Evolutionary conservation across 768 basidiomycete genomes (phyloP).

Genomic region (Podaxis sp.): DNA sequence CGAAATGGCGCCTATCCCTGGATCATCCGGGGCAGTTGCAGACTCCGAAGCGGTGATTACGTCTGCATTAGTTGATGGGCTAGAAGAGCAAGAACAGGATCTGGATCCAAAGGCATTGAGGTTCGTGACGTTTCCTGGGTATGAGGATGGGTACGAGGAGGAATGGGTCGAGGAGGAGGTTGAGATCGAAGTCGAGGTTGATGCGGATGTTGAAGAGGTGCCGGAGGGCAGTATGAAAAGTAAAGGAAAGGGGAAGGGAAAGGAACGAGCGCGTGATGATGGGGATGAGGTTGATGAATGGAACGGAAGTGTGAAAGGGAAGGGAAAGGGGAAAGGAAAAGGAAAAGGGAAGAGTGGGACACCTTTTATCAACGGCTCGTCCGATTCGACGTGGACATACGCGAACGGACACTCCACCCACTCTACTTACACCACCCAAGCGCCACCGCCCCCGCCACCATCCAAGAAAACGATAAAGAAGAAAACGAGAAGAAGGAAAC

Average conservation of each 20-base stretch:
- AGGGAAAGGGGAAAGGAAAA: not conserved
- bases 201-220: not conserved
- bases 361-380: not conserved
- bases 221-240: slow-evolving; percentile 1
- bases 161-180: slow-evolving; percentile 16
- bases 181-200: slow-evolving; percentile 5
- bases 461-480: slow-evolving; percentile 19
- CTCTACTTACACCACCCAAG: not conserved
- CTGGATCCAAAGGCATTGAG: slow-evolving; percentile 9
- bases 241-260: slow-evolving; percentile 1
- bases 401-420: slow-evolving; percentile 1
- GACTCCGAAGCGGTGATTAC: not conserved
- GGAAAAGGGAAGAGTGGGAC: not conserved
- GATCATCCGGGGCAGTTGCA: not conserved
- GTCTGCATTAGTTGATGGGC: not conserved
- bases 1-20: not conserved
- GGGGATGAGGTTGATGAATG: not conserved
- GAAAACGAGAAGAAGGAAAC: slow-evolving; percentile 13
- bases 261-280: slow-evolving; percentile 8
- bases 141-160: slow-evolving; percentile 16
- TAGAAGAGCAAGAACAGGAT: slow-evolving; percentile 2
- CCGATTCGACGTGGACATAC: not conserved
- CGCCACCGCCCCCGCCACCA: not conserved
- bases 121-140: slow-evolving; percentile 15
- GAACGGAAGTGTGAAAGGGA: not conserved